phyloP scores from a whole-genome alignment of 108 stramenopile species.

The Epithemia pelagica region DNA sequence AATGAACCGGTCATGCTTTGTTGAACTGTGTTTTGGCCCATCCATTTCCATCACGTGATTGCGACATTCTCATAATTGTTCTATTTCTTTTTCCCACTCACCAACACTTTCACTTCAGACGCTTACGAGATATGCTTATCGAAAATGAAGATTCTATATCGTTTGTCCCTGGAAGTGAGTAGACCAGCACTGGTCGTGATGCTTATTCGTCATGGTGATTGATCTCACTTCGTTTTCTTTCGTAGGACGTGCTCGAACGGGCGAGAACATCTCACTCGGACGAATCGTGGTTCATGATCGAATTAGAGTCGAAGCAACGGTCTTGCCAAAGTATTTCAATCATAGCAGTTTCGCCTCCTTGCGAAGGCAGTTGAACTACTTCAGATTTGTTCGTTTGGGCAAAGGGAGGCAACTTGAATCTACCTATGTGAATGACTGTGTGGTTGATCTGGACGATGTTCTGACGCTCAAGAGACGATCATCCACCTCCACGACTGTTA shows the following conservation, averaged over 20 bases:
- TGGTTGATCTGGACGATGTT: constrained; percentile 68
- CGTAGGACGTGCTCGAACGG: constrained; percentile 1
- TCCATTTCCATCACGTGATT: no score
- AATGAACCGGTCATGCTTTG: no score
- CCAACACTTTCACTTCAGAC: constrained; percentile 42
- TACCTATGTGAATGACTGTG: constrained; percentile 67
- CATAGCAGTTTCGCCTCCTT: constrained; percentile 81
- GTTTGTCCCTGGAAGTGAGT: constrained; percentile 60
- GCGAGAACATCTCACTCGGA: constrained; percentile 21
- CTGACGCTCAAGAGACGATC: constrained; percentile 57
- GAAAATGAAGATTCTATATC: constrained; percentile 68
- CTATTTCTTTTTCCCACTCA: no score
- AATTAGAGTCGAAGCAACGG: constrained; percentile 52
- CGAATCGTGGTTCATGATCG: constrained; percentile 77
- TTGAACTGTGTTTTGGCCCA: no score
- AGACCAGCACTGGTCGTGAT: no score
- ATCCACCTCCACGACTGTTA: background rate
- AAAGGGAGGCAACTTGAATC: constrained; percentile 62
- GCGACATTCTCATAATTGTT: no score
- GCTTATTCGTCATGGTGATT: no score
- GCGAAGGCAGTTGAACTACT: constrained; percentile 81
- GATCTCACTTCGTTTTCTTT: no score
- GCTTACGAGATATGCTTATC: constrained; percentile 63
- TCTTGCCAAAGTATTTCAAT: constrained; percentile 79
- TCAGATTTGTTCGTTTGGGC: constrained; percentile 69